Base-by-base conservation (phyloP, 106 monocot species). In the Chionographis japonica region DNA sequence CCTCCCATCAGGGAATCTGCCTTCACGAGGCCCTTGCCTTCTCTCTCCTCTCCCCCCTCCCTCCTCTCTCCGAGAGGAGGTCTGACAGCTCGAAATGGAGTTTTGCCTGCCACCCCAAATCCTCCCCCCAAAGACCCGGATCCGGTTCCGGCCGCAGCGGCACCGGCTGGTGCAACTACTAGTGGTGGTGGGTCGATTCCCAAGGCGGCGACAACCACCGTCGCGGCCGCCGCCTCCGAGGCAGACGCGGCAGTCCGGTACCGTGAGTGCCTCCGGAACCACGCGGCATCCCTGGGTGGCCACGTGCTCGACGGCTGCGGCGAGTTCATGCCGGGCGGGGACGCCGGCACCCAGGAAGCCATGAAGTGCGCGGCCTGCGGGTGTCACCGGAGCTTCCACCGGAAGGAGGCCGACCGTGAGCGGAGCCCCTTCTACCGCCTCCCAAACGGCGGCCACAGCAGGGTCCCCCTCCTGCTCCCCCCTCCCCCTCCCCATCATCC, bases 201-300 rank as follows among this genome's bases (percentile, higher is more conserved):
- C 8, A 10, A 5, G 5, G 46, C 46, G 46, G 8, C 2, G 8
- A 0, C 46, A 5, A 5, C 46, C 46, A 46, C 11, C 20, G 8
- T 11, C 50, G 38, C 40, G 16, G 43, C 4, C 43, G 16, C 42
- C 42, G 69, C 17, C 50, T 58, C 40, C 27, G 42, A 39, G 18
- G 63, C 40, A 54, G 56, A 36, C 35, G 69, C 53, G 9, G 65
- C 41, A n/a, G 40, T 66, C 36, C 37, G 56, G 27, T 84, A 79
- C 65, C 70, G 75, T 3, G 84, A 84, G 79, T 84, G 79, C 68
- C 51, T 84, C 57, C 46, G 79, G 8, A 85, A 85, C 80, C 85
- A 85, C 63, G 85, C 85, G 19, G 85, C 85, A 16, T 74, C 81
- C 2, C 74, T 80, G 62, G 85, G 85, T 38, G 76, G 85, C 15